These are phyloP conservation scores for Hypoxylon cercidicola DNA, from an alignment of 495 filamentous ascomycete genomes.

Conservation along the genomic window DNA sequence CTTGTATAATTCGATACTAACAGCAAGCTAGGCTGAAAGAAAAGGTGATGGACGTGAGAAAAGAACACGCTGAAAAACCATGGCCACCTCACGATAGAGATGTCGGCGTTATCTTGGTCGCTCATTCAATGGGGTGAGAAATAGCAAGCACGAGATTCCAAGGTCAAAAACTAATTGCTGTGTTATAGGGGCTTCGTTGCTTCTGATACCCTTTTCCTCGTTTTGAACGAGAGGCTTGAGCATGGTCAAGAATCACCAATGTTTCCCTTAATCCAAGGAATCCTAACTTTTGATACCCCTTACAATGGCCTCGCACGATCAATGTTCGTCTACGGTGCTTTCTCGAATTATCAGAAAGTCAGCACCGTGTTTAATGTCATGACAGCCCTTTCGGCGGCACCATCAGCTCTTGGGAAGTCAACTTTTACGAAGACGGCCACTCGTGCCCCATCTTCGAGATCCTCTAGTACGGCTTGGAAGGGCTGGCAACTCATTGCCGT, in stretches of 20 bases:
- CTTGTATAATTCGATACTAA: conserved; percentile 17
- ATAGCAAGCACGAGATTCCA: neutral
- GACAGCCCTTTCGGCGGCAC: conserved; percentile 61
- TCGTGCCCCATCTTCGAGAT: conserved; percentile 20
- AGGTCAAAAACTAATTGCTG: conserved; percentile 1
- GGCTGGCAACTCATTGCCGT: conserved; percentile 85
- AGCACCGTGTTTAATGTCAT: conserved; percentile 79
- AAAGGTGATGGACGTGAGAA: conserved; percentile 88
- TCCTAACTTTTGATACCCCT: conserved; percentile 94
- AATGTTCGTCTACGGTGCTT: conserved; percentile 90
- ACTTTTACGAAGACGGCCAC: conserved; percentile 45
- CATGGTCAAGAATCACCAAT: conserved; percentile 49
- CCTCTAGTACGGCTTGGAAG: conserved; percentile 57
- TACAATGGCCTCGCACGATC: conserved; percentile 89
- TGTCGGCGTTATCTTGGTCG: conserved; percentile 83
- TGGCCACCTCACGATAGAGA: conserved; percentile 88
- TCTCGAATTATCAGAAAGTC: conserved; percentile 86
- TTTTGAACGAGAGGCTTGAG: conserved; percentile 53
- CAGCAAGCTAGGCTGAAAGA: conserved; percentile 75
- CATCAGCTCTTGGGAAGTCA: conserved; percentile 61
- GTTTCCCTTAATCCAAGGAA: conserved; percentile 77
- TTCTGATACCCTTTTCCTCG: conserved; percentile 78
- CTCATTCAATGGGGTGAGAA: conserved; percentile 87
- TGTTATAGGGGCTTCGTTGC: conserved; percentile 80
- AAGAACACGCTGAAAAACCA: conserved; percentile 73